These are phyloP conservation scores for Diddensiella transvaalensis DNA, from an alignment of 805 yeast genomes.

Conservation along the genomic window DNA sequence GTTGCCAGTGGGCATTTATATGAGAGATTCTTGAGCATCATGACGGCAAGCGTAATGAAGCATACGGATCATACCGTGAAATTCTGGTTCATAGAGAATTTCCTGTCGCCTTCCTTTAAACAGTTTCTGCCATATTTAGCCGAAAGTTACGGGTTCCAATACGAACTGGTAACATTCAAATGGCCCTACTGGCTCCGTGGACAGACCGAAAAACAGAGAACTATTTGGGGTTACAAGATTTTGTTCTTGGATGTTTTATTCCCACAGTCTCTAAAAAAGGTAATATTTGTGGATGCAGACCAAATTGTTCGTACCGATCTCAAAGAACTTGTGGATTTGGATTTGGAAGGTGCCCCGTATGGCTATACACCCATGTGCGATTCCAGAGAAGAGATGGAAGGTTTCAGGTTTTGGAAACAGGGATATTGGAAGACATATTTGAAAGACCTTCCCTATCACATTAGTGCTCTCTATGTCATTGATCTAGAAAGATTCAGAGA, in stretches of 20 bases:
- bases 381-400: slow-evolving; percentile 74
- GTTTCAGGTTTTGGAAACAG: slow-evolving; percentile 84
- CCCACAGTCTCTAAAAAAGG: slow-evolving; percentile 69
- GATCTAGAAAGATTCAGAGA: slow-evolving; percentile 67
- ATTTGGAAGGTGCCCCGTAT: slow-evolving; percentile 77
- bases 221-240: slow-evolving; percentile 85
- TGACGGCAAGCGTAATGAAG: slow-evolving; percentile 72
- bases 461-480: slow-evolving; percentile 79
- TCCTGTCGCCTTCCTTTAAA: slow-evolving; percentile 67
- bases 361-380: slow-evolving; percentile 88
- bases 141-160: slow-evolving; percentile 55
- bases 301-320: slow-evolving; percentile 76
- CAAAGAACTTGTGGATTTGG: slow-evolving; percentile 61
- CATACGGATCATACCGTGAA: slow-evolving; percentile 64
- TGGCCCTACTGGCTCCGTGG: slow-evolving; percentile 91
- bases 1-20: slow-evolving; percentile 80
- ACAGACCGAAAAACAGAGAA: slow-evolving; percentile 74
- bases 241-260: slow-evolving; percentile 82
- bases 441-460: slow-evolving; percentile 60
- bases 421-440: slow-evolving; percentile 82
- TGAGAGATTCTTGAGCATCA: slow-evolving; percentile 69
- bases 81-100: slow-evolving; percentile 85
- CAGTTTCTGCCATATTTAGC: slow-evolving; percentile 58
- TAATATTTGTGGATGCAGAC: slow-evolving; percentile 84
- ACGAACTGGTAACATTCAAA: slow-evolving; percentile 74